Conservation (phyloP, 345 rosid genomes). For the Eucalyptus tenuipes region DNA sequence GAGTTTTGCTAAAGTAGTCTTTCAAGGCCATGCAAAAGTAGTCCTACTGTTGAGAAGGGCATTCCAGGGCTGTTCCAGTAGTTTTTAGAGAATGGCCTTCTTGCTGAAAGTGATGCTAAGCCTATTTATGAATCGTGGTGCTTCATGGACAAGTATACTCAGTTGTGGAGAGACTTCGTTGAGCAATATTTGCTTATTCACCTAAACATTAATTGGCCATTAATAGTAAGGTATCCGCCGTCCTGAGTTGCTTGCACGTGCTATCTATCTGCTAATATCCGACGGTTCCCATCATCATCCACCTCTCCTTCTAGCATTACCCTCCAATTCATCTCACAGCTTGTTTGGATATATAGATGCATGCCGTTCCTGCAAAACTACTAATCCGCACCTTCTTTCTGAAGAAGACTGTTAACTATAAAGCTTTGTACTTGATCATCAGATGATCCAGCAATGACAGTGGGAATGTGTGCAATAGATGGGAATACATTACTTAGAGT, state of each 20-base stretch:
- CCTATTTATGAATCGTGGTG: background rate
- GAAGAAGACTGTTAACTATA: background rate
- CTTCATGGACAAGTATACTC: background rate
- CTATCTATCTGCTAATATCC: background rate
- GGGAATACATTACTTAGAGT: background rate
- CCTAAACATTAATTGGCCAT: background rate
- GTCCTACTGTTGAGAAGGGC: background rate
- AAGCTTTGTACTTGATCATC: background rate
- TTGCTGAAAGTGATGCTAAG: background rate
- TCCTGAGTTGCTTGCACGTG: background rate
- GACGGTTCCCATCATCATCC: background rate
- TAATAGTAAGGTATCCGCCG: slow-evolving; percentile 7
- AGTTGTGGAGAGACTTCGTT: background rate
- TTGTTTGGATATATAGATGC: background rate
- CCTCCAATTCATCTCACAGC: background rate
- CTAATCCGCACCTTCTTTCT: background rate
- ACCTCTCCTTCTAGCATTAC: background rate
- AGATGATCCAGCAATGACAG: background rate
- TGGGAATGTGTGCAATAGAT: background rate
- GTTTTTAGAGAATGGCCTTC: background rate
- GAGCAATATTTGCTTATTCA: background rate
- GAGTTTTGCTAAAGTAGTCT: slow-evolving; percentile 19
- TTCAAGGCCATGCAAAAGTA: slow-evolving; percentile 19
- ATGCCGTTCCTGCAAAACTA: background rate
- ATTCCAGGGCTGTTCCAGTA: background rate